Base-by-base conservation (phyloP, 2,329 filamentous ascomycete species). In the Pseudofabraea citricarpa region DNA sequence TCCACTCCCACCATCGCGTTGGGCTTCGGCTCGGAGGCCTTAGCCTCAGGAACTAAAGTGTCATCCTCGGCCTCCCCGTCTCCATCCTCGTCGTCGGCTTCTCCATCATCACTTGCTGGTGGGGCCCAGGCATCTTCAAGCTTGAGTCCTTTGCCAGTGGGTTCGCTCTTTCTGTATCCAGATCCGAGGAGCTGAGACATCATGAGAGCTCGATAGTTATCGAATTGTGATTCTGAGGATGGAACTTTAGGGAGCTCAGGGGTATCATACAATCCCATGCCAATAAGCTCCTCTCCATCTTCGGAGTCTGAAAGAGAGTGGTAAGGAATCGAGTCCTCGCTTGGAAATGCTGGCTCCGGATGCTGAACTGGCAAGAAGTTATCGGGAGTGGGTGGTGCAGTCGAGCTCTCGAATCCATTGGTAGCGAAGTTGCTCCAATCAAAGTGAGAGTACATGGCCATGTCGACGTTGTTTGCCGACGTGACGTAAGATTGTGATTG, bases 71-170 rank as follows among this genome's bases (percentile, higher is more conserved):
- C 58, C 40, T 58, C 58, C 1, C 47, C 55, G 22, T 56, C 59
- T 2, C 72, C 70, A 0, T 73, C 68, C 0, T 74, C 71, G 0
- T 71, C 71, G 1, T 73, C 73, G 13, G 77, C 78, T 16, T 83
- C 79, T 5, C 77, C 73, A 36, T 79, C 76, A 20, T 75, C 68
- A 2, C 69, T 66, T 8, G 72, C 73, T 1, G 82, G 83, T 15
- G 74, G 86, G 62, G 79, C 83, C 85, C 75, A 91, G 0, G 85
- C 86, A 61, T 90, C 86, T 63, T 91, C 87, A 3, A 93, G 69
- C 61, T 90, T 91, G 53, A 91, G 68, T 0, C 87, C 86, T 62
- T 88, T 87, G 45, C 86, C 85, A 15, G 68, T 71, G 3, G 74
- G 68, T 50, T 74, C 72, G 0, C 63, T 52, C 6, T 59, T 58